Conservation (phyloP, 768 basidiomycete genomes). For the Russula compacta region DNA sequence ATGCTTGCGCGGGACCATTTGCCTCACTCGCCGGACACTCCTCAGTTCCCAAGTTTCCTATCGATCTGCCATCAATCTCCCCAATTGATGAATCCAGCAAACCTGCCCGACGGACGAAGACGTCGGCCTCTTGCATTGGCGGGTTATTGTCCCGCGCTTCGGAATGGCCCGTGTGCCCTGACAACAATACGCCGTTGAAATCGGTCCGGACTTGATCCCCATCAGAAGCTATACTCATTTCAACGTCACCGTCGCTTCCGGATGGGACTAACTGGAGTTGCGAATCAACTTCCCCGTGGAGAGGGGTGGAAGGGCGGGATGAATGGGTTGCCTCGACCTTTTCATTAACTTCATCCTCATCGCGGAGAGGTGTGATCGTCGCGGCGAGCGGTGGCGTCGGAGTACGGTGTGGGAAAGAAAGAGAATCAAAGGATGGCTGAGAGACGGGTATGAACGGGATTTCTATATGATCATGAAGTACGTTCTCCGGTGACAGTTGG, state of each 20-base stretch:
- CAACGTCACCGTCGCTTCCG: not conserved
- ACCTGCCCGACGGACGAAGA: constrained; percentile 1
- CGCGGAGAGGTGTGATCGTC: constrained; percentile 4
- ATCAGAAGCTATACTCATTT: not conserved
- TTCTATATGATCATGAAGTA: not conserved
- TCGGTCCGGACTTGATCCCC: not conserved
- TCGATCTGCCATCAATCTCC: not conserved
- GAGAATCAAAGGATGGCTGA: not conserved
- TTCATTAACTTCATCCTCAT: constrained; percentile 1
- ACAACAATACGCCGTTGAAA: not conserved
- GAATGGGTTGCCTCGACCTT: not conserved
- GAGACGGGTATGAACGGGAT: not conserved
- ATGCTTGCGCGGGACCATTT: not conserved
- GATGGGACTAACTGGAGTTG: not conserved
- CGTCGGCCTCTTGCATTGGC: not conserved
- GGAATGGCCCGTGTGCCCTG: not conserved
- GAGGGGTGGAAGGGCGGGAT: not conserved
- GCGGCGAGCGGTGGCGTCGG: constrained; percentile 16
- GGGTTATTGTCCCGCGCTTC: not conserved
- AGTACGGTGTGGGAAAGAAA: constrained; percentile 12
- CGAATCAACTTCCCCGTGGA: not conserved
- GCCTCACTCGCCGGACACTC: not conserved
- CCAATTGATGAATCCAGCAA: not conserved
- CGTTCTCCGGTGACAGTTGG: not conserved
- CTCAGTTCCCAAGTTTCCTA: not conserved